These are phyloP conservation scores for Boletus vinaceobasis DNA, from an alignment of 768 basidiomycete genomes.

Conservation along the genomic window DNA sequence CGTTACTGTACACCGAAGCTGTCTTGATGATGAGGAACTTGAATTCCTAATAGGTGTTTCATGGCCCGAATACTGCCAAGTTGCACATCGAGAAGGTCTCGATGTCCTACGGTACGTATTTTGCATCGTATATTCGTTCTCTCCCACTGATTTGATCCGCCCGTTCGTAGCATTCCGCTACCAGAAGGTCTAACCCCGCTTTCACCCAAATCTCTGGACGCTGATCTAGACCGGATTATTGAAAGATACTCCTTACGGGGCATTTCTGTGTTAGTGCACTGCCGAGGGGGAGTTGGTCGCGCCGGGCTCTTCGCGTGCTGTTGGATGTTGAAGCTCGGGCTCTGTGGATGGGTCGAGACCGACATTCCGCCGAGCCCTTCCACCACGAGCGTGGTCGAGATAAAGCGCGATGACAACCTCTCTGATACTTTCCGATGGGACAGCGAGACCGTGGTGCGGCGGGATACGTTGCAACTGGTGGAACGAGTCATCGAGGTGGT, in stretches of 20 bases:
- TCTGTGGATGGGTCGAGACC: constrained; percentile 66
- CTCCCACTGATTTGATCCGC: background rate
- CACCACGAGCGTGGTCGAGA: constrained; percentile 10
- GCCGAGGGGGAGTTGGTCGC: constrained; percentile 90
- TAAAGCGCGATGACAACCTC: background rate
- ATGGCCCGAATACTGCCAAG: constrained; percentile 70
- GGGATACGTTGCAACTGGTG: constrained; percentile 61
- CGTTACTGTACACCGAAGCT: constrained; percentile 41
- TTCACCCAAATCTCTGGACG: constrained; percentile 56
- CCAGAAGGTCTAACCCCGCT: constrained; percentile 86
- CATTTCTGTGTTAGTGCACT: constrained; percentile 75
- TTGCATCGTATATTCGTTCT: background rate
- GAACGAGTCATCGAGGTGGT: constrained; percentile 72
- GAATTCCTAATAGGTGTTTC: constrained; percentile 74
- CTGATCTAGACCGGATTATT: constrained; percentile 62
- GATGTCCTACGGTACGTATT: constrained; percentile 69
- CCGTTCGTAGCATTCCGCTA: constrained; percentile 63
- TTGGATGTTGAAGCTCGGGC: constrained; percentile 88
- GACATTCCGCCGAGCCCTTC: constrained; percentile 5
- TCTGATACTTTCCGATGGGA: constrained; percentile 14
- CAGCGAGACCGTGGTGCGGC: constrained; percentile 27
- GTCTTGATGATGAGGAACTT: constrained; percentile 83
- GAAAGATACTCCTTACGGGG: constrained; percentile 71
- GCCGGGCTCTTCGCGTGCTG: constrained; percentile 90
- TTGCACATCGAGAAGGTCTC: constrained; percentile 62